Evolutionary conservation across 805 yeast genomes (phyloP), one percentile per base, ranked within the genome.

Genomic region (Wickerhamiella australiensis): DNA sequence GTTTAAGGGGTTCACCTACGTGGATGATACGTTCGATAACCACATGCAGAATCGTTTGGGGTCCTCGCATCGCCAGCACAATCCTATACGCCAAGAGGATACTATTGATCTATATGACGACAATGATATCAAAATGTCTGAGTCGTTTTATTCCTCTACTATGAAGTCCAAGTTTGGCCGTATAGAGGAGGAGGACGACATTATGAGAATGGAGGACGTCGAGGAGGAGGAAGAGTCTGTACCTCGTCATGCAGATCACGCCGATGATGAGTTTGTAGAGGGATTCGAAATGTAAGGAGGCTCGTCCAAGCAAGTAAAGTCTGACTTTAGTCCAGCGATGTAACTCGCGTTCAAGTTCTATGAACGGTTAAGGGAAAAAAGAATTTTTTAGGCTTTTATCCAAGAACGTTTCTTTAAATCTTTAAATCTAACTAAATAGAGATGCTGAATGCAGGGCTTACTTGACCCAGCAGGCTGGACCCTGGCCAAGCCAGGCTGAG

Each of bases 1-100:
- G 63, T 92, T 92, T 69, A 86, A 85, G 59, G 98, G 98, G 0
- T 92, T 92, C 65, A 92, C 98, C 0, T 92, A 84, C 65, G 96
- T 90, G 45, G 96, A 88, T 64, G 96, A 85, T 22, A 77, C 94
- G 26, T 79, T 90, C 73, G 95, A 88, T 60, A 96, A 88, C 57
- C 84, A 83, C 65, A 82, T 82, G 58, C 58, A 60, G 29, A 46
- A 42, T 27, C 52, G 55, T 18, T 41, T 54, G 52, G 48, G 50
- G 40, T 31, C 51, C 11, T 47, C 47, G 13, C 20, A 25, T 21
- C 53, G 49, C 33, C 53, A 53, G n/a, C 58, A 57, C 13, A 55
- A 55, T 18, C 49, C 40, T 35, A 53, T 53, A 54, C 53, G 52
- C 47, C 52, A 56, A 43, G 68, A 63, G 45, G 66, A 59, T 38